phyloP scores from a whole-genome alignment of 345 rosid species.

The Psidium friedrichsthalianum region DNA sequence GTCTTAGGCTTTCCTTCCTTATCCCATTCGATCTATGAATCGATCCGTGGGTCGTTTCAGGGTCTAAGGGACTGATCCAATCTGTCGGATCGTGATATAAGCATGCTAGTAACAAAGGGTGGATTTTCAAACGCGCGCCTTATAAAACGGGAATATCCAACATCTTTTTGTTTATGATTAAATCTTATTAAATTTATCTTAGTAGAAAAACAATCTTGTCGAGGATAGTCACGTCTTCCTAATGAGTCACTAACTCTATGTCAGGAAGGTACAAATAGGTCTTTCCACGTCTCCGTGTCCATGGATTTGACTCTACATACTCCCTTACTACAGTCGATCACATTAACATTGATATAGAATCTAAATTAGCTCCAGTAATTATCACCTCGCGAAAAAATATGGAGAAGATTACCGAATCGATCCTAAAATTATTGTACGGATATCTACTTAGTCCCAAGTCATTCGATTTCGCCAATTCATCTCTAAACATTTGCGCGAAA shows the following conservation, averaged over 20 bases:
- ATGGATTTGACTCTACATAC: neutral
- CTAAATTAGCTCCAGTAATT: neutral
- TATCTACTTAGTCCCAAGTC: accelerated
- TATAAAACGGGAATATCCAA: neutral
- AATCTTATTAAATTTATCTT: neutral
- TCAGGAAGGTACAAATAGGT: neutral
- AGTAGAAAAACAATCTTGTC: neutral
- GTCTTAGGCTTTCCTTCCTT: no score
- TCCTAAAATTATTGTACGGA: neutral
- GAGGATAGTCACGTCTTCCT: neutral
- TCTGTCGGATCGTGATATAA: no score
- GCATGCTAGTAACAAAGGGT: neutral
- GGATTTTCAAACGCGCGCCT: neutral
- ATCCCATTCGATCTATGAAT: no score
- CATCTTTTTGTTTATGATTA: neutral
- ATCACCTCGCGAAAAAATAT: neutral
- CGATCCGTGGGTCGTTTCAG: no score
- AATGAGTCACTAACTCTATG: neutral
- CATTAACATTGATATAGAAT: neutral
- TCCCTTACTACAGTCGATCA: neutral
- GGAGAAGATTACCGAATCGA: neutral
- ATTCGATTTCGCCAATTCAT: neutral
- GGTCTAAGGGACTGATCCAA: no score
- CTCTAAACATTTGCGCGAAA: neutral
- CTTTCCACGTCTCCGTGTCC: no score